Conservation (phyloP, 768 basidiomycete species). For the Roridomyces roridus region DNA sequence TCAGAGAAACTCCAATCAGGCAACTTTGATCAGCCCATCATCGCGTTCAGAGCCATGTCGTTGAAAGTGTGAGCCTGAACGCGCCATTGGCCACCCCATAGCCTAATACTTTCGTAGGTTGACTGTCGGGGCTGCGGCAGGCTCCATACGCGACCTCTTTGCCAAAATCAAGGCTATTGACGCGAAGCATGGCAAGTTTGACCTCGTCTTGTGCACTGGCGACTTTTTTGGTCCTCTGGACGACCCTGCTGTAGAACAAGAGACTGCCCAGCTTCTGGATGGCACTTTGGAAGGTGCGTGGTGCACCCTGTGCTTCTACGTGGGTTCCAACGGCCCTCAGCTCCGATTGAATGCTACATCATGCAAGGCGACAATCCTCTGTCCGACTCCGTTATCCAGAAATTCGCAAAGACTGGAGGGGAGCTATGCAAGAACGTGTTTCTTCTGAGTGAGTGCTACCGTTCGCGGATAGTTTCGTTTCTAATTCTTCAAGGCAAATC, state of each 20-base stretch:
- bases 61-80: conserved; percentile 42
- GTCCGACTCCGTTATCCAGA: conserved; percentile 74
- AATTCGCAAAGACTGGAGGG: conserved; percentile 76
- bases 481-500: conserved; percentile 71
- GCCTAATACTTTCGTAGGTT: conserved; percentile 45
- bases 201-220: conserved; percentile 80
- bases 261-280: conserved; percentile 65
- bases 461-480: conserved; percentile 2
- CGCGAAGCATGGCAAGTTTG: conserved; percentile 93
- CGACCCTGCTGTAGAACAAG: conserved; percentile 44
- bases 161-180: conserved; percentile 85
- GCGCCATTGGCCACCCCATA: not conserved
- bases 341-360: conserved; percentile 89
- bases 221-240: conserved; percentile 81
- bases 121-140: conserved; percentile 81
- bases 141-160: conserved; percentile 77
- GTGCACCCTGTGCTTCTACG: conserved; percentile 9
- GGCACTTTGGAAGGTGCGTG: conserved; percentile 70
- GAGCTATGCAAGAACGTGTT: conserved; percentile 85
- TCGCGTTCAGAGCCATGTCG: conserved; percentile 28
- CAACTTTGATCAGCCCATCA: not conserved
- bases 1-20: not conserved
- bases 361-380: conserved; percentile 86
- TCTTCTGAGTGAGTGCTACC: conserved; percentile 70
- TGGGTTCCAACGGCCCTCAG: conserved; percentile 43